These are phyloP conservation scores for Akanthomyces lecanii DNA, from an alignment of 2,329 filamentous ascomycete genomes.

Conservation along the genomic window DNA sequence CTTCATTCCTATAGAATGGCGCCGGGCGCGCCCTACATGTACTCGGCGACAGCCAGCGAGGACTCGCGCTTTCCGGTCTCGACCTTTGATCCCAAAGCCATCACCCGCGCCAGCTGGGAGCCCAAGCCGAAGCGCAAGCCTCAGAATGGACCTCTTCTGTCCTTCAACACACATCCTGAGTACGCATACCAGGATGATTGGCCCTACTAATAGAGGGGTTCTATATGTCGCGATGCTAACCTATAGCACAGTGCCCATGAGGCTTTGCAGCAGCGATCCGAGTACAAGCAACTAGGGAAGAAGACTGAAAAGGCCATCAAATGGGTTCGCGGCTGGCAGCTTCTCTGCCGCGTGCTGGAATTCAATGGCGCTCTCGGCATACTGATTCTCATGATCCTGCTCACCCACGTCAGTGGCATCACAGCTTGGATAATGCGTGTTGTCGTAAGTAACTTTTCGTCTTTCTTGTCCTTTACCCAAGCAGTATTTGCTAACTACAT, in stretches of 20 bases:
- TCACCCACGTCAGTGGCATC: constrained; percentile 60
- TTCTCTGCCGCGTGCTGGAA: constrained; percentile 63
- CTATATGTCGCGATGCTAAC: background rate
- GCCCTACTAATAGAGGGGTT: background rate
- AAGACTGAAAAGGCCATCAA: constrained; percentile 69
- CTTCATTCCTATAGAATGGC: constrained; percentile 5
- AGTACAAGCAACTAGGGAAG: constrained; percentile 62
- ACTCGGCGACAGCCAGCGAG: constrained; percentile 48
- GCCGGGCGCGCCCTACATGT: constrained; percentile 61
- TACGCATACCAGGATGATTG: constrained; percentile 39
- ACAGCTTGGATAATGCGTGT: constrained; percentile 74
- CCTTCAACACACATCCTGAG: constrained; percentile 86
- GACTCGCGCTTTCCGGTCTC: constrained; percentile 50
- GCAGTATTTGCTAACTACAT: background rate
- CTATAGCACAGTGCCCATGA: constrained; percentile 49
- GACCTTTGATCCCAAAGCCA: constrained; percentile 81
- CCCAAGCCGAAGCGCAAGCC: constrained; percentile 59
- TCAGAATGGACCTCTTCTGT: constrained; percentile 69
- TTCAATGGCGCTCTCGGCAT: constrained; percentile 66
- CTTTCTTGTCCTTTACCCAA: background rate
- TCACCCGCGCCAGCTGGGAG: constrained; percentile 74
- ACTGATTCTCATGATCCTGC: constrained; percentile 71
- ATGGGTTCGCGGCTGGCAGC: constrained; percentile 62
- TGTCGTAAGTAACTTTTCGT: constrained; percentile 51
- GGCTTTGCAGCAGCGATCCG: constrained; percentile 58